Conservation (phyloP, 192 early-diverging fungal genomes). For the Dispira simplex region DNA sequence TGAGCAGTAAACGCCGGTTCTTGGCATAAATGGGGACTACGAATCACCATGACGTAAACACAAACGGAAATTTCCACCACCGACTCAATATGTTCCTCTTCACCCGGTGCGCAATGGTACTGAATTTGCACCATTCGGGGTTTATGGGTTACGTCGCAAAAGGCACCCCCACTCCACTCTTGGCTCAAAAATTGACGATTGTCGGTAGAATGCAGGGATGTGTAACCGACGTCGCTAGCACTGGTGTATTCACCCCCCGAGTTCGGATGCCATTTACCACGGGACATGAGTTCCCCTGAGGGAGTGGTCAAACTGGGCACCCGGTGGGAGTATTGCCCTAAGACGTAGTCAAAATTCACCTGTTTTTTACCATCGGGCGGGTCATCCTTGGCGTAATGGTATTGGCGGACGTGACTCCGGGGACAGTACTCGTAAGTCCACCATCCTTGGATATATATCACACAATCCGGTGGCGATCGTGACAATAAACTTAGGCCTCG, state of each 20-base stretch:
- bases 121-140: conserved; percentile 60
- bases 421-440: conserved; percentile 89
- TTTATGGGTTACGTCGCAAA: conserved; percentile 56
- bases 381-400: conserved; percentile 24
- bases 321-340: conserved; percentile 21
- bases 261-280: conserved; percentile 12
- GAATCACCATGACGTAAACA: conserved; percentile 61
- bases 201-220: conserved; percentile 23
- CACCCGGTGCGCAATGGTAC: conserved; percentile 61
- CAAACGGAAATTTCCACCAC: conserved; percentile 54
- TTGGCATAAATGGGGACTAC: conserved; percentile 55
- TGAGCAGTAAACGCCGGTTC: conserved; percentile 33
- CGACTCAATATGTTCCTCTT: conserved; percentile 38
- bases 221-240: conserved; percentile 15
- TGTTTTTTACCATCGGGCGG: conserved; percentile 14
- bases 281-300: conserved; percentile 12
- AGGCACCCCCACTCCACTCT: conserved; percentile 53
- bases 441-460: conserved; percentile 25
- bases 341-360: conserved; percentile 20
- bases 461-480: conserved; percentile 3
- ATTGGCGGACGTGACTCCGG: conserved; percentile 39
- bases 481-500: conserved; percentile 35
- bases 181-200: conserved; percentile 47
- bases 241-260: neutral
- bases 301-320: conserved; percentile 12